Percentiles rank a stretch among this genome's conserved stretches.
Conservation (phyloP, 139 green algal genomes). For the Chlamydomonas schloesseri region DNA sequence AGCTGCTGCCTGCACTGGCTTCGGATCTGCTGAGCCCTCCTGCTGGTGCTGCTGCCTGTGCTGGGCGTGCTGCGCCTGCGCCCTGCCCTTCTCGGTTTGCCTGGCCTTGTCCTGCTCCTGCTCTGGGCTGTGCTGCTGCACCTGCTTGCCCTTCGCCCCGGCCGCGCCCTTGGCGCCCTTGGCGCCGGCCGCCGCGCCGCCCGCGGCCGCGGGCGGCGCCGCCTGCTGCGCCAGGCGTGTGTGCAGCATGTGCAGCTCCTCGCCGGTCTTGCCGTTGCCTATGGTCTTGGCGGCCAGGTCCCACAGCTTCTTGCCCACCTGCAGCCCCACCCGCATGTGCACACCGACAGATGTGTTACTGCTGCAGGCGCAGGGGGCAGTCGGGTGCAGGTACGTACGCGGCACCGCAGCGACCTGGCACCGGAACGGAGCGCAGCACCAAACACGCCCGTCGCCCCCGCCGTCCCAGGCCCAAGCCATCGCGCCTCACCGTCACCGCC, state of each 20-base stretch:
- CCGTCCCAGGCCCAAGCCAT: too few relatives aligned
- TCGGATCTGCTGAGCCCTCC: not conserved
- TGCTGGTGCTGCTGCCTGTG: slow-evolving; percentile 13
- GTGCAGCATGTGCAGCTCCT: slow-evolving; percentile 20
- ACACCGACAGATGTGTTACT: too few relatives aligned
- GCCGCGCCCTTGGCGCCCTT: not conserved
- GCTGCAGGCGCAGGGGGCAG: too few relatives aligned
- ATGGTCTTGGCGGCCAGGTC: slow-evolving; percentile 30
- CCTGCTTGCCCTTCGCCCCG: not conserved
- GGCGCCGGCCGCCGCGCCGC: not conserved
- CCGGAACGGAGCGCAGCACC: too few relatives aligned
- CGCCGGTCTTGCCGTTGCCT: slow-evolving; percentile 22
- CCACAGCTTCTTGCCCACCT: slow-evolving; percentile 39
- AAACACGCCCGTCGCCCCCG: too few relatives aligned
- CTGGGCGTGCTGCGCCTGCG: not conserved
- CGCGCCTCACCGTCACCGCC: too few relatives aligned
- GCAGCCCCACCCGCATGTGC: not conserved
- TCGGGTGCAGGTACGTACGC: too few relatives aligned
- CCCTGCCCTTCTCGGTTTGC: not conserved
- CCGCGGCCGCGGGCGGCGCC: not conserved
- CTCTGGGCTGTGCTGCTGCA: not conserved
- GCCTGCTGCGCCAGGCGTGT: not conserved
- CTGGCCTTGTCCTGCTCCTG: not conserved
- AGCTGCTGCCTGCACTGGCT: too few relatives aligned
- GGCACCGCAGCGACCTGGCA: too few relatives aligned